Evolutionary conservation across 1,284 basidiomycete genomes (phyloP).

Genomic region (Fomitopsis schrenkii): DNA sequence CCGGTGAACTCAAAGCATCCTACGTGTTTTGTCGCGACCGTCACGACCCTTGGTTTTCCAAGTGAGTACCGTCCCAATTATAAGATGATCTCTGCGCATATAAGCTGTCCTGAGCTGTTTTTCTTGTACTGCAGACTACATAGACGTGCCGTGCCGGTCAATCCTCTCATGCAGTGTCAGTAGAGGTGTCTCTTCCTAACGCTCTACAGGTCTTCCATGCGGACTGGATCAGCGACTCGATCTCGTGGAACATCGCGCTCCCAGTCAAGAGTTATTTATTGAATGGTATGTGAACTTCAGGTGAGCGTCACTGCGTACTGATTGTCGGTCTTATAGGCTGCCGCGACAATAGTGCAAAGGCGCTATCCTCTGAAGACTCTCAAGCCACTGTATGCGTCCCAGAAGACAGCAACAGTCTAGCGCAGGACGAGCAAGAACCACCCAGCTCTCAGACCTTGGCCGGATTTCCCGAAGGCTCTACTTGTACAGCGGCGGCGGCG

Average conservation of each 20-base stretch:
- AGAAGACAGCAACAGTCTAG: neutral
- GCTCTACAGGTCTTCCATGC: neutral
- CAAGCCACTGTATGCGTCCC: neutral
- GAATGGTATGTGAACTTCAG: neutral
- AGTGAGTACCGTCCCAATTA: neutral
- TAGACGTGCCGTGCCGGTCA: neutral
- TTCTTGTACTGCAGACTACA: neutral
- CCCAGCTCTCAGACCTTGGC: neutral
- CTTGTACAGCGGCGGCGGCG: no score
- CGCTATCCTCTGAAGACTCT: neutral
- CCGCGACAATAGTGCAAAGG: neutral
- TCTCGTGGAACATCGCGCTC: neutral
- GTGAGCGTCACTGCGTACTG: neutral
- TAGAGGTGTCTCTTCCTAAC: neutral
- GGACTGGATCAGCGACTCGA: neutral
- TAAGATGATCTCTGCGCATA: neutral
- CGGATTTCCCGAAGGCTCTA: neutral
- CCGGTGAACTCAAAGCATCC: neutral
- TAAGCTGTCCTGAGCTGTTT: neutral
- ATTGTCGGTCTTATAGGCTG: neutral
- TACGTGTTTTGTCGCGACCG: neutral
- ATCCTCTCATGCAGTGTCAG: neutral
- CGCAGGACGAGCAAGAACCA: neutral
- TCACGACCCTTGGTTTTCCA: neutral
- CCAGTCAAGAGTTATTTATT: neutral